A percentile compares a stretch with the other conserved stretches of the same genome.
phyloP scores from a whole-genome alignment of 768 basidiomycete species.

The Asterophora lycoperdoides region DNA sequence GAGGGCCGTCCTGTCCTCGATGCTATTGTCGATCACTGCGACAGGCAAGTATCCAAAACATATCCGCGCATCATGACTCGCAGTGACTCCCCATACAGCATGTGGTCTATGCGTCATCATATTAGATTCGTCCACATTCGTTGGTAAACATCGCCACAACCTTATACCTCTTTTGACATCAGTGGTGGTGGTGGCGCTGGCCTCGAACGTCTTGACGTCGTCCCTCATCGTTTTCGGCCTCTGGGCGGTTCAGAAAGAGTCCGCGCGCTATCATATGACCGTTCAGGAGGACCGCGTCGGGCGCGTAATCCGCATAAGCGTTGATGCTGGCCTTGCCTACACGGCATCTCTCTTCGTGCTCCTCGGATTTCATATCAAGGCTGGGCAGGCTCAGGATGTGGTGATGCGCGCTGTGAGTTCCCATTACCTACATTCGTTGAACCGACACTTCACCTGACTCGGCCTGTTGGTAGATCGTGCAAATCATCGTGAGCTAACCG shows the following conservation, averaged over 20 bases:
- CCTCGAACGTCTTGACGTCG: conserved; percentile 1
- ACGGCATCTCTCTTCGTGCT: conserved; percentile 5
- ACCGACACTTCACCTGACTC: too few relatives aligned
- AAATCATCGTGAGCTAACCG: conserved; percentile 7
- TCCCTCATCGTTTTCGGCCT: conserved; percentile 7
- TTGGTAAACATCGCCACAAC: not conserved
- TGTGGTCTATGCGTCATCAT: not conserved
- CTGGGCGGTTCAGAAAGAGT: conserved; percentile 1
- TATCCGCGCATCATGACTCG: too few relatives aligned
- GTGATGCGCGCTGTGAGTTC: conserved; percentile 3
- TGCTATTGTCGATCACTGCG: not conserved
- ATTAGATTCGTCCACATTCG: not conserved
- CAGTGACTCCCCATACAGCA: not conserved
- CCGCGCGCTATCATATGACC: not conserved
- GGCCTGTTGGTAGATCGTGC: conserved; percentile 5
- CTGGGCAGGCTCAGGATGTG: not conserved
- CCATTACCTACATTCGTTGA: too few relatives aligned
- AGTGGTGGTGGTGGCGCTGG: conserved; percentile 2
- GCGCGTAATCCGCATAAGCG: conserved; percentile 3
- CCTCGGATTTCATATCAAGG: not conserved
- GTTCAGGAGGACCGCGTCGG: not conserved
- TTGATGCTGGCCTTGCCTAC: conserved; percentile 8
- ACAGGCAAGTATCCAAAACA: not conserved
- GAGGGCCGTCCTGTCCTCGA: not conserved
- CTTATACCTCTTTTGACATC: conserved; percentile 2